Conservation (phyloP, 176 grass and related monocot genomes). For the Luzula sylvatica region DNA sequence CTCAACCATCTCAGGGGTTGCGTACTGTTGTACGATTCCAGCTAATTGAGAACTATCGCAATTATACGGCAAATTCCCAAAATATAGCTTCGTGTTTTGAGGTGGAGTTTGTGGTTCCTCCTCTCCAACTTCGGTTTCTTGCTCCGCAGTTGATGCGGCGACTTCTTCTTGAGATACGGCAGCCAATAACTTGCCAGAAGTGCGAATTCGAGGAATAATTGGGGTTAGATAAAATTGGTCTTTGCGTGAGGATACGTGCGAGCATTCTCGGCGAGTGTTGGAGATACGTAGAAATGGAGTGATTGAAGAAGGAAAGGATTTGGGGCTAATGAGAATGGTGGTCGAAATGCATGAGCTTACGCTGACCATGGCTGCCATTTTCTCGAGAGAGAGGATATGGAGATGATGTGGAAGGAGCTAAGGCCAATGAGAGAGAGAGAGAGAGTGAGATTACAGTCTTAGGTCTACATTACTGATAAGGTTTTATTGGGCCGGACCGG, state of each 20-base stretch:
- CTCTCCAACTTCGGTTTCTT: constrained; percentile 10
- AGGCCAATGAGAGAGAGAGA: constrained; percentile 27
- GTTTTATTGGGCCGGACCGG: too few relatives aligned
- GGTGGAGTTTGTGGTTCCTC: neutral
- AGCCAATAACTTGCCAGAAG: constrained; percentile 1
- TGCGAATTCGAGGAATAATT: constrained; percentile 1
- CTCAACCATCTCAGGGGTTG: constrained; percentile 88
- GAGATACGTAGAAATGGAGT: neutral
- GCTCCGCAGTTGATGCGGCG: constrained; percentile 28
- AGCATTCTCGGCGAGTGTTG: constrained; percentile 2
- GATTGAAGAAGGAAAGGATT: constrained; percentile 1
- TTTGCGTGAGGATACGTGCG: neutral
- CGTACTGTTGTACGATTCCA: constrained; percentile 70
- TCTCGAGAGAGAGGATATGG: neutral
- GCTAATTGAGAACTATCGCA: constrained; percentile 91
- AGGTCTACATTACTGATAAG: too few relatives aligned
- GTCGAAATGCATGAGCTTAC: constrained; percentile 49
- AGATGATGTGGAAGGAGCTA: constrained; percentile 45
- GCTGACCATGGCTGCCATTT: constrained; percentile 22
- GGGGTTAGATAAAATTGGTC: constrained; percentile 9
- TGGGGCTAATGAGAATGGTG: constrained; percentile 19
- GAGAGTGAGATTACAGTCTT: too few relatives aligned
- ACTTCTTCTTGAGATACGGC: constrained; percentile 47
- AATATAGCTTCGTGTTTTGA: constrained; percentile 64
- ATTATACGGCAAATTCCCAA: constrained; percentile 92